phyloP scores from a whole-genome alignment of 257 asterid species.

The Solanum sitiens region DNA sequence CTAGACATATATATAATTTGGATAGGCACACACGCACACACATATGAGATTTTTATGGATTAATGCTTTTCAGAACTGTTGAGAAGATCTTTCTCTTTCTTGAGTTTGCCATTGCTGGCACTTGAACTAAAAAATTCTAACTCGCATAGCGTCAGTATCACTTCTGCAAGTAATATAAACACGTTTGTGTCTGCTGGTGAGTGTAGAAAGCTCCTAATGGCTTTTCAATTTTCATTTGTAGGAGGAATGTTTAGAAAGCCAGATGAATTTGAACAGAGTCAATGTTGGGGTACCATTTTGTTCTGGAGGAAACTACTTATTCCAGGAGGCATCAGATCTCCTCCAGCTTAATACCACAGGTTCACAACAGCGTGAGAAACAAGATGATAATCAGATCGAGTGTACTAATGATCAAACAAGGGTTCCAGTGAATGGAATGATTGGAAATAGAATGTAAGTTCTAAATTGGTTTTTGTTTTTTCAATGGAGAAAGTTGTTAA shows the following conservation, averaged over 20 bases:
- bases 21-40: not conserved
- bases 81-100: not conserved
- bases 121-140: not conserved
- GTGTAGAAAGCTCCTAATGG: not conserved
- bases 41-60: not conserved
- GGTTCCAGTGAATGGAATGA: not conserved
- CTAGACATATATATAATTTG: not conserved
- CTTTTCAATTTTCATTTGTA: not conserved
- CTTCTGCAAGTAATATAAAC: not conserved
- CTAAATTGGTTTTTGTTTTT: not conserved
- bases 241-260: not conserved
- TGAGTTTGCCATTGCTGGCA: not conserved
- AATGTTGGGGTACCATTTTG: not conserved
- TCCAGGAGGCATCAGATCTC: not conserved
- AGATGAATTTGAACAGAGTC: not conserved
- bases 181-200: not conserved
- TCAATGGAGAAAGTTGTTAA: not conserved
- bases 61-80: not conserved
- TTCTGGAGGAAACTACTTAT: not conserved
- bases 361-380: not conserved
- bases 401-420: not conserved
- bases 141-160: not conserved
- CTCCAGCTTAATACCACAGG: not conserved
- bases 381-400: not conserved
- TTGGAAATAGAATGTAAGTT: not conserved